Conservation (phyloP, 2,329 filamentous ascomycete species). For the Alternaria alternata region DNA sequence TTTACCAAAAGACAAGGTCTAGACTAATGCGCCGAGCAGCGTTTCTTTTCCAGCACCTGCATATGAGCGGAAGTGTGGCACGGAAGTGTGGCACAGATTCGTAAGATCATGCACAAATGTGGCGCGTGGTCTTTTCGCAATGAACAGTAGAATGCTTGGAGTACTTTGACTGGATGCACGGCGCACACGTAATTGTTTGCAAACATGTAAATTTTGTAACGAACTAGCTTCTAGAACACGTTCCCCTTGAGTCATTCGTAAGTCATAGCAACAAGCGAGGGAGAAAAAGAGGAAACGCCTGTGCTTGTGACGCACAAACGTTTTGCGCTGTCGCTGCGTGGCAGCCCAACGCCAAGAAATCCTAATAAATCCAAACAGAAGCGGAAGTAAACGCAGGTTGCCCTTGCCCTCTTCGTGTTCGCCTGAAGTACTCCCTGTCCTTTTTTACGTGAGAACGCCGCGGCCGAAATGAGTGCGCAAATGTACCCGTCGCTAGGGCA, state of each 20-base stretch:
- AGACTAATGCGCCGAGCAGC: neutral
- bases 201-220: constrained; percentile 9
- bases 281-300: constrained; percentile 6
- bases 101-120: neutral
- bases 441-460: constrained; percentile 28
- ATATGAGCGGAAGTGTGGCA: constrained; percentile 4
- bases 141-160: neutral
- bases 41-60: neutral
- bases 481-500: constrained; percentile 12
- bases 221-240: constrained; percentile 18
- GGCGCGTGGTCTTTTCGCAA: neutral
- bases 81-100: constrained; percentile 7
- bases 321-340: constrained; percentile 10
- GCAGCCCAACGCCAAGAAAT: constrained; percentile 20
- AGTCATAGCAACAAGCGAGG: constrained; percentile 13
- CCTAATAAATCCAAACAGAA: constrained; percentile 3
- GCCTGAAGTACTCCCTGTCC: constrained; percentile 18
- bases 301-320: constrained; percentile 12
- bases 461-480: constrained; percentile 23
- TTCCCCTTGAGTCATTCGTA: constrained; percentile 12
- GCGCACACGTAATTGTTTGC: constrained; percentile 1
- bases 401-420: constrained; percentile 7
- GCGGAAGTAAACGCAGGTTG: constrained; percentile 10
- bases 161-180: neutral
- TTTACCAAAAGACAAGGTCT: neutral